Base-by-base conservation (phyloP, 2,329 filamentous ascomycete species). In the Cladophialophora exuberans region DNA sequence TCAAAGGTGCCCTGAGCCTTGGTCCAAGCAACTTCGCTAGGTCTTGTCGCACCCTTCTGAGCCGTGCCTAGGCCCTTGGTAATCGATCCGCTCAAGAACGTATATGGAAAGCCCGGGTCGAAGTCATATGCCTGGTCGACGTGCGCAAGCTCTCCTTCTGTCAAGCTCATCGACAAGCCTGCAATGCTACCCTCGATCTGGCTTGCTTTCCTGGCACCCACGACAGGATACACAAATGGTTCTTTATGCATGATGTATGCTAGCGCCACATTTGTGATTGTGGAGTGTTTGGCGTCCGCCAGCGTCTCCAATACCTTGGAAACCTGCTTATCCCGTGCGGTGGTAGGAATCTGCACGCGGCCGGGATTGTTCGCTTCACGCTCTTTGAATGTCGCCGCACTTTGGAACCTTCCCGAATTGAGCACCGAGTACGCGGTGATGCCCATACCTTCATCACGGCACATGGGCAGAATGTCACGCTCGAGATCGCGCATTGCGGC, bases 401-500 rank as follows among this genome's bases (percentile, higher is more conserved):
- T 72, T 75, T 48, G 30, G 28, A 48, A 36, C 30, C 17, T 9
- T 23, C 44, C 28, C n/a, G 23, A 18, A 36, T 36, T 25, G 10
- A 48, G 17, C 1, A 75, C 67, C 9, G 77, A 78, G 76, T 79
- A 83, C 1, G 82, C 81, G 0, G 76, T 76, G 6, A 85, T 66
- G 0, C 74, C 83, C 80, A 86, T 86, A 28, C 84, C 83, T 63
- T 87, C 82, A 22, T 77, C 74, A 35, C 75, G 75, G 31, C 71
- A 75, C 85, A 88, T 88, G 33, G 83, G 84, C 31, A 88, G 76
- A 62, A 87, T 84, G 13, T 87, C 84, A 17, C 83, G 77, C 72
- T 87, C 84, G 46, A 88, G 81, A 67, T 89, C 86, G 26, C 87
- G 80, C 39, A 82, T 76, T 1, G 73, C 77, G 13, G 79, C 76